Evolutionary conservation across 2,329 filamentous ascomycete species (phyloP).

Genomic region (Phialophora macrospora): DNA sequence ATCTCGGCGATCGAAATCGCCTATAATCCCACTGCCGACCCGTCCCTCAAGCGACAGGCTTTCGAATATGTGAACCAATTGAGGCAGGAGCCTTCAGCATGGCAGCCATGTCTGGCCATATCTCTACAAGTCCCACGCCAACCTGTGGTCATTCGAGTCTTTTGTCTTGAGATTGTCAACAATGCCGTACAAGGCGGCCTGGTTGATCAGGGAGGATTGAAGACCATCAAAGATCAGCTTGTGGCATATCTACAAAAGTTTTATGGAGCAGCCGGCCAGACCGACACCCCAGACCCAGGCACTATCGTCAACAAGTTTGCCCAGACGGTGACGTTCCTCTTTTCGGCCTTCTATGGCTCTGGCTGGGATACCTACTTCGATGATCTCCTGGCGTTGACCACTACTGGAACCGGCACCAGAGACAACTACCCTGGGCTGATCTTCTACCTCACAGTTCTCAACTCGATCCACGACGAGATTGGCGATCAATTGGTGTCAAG

Average conservation of each 20-base stretch:
- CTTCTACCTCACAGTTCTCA: conserved; percentile 85
- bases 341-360: conserved; percentile 81
- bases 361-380: conserved; percentile 91
- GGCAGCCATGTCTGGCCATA: conserved; percentile 85
- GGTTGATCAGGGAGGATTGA: conserved; percentile 73
- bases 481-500: conserved; percentile 87
- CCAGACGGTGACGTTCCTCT: conserved; percentile 92
- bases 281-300: conserved; percentile 67
- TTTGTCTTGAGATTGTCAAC: conserved; percentile 91
- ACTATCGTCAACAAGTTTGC: conserved; percentile 95
- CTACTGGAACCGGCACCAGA: conserved; percentile 62
- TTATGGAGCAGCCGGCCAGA: conserved; percentile 63
- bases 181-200: conserved; percentile 81
- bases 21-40: conserved; percentile 78
- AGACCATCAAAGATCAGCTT: conserved; percentile 78
- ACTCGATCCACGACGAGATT: conserved; percentile 95
- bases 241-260: conserved; percentile 78
- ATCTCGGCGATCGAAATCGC: conserved; percentile 82
- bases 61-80: conserved; percentile 68
- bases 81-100: conserved; percentile 79
- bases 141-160: conserved; percentile 83
- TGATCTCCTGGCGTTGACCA: conserved; percentile 80
- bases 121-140: conserved; percentile 78
- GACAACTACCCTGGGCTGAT: conserved; percentile 78
- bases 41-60: conserved; percentile 76